Evolutionary conservation across 129 eudicot species (phyloP), one percentile per base, ranked within the genome.

Genomic region (Flaveria sonorensis): DNA sequence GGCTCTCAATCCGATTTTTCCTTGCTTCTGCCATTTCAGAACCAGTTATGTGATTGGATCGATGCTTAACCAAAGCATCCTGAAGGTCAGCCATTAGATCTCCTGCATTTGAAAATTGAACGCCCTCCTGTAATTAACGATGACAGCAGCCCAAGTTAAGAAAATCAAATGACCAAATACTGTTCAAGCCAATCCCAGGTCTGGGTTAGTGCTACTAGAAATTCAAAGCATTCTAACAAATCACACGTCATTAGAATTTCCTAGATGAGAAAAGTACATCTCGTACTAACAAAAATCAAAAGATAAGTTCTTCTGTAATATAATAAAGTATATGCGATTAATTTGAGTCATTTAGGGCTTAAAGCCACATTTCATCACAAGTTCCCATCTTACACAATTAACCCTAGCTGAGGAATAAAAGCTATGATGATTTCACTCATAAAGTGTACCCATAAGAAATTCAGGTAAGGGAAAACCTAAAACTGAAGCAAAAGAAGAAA

Each of bases 51-150:
- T 86, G 89, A 81, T 57, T 85, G 1, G 86, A 77, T 51, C 89
- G 88, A 51, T 91, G 96, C 81, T 74, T 69, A 11, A 67, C 73
- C 68, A 95, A 62, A 18, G 99, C 96, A 80, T 86, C 92, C 87
- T 95, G 92, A 74, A 95, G 90, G 69, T 91, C 97, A 80, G 83
- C 62, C 87, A 95, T 83, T 76, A 95, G 74, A 77, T 89, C 93
- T 56, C 86, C 83, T 39, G 87, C 86, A 81, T 78, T 84, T 36
- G 87, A 81, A 39, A 74, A 55, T 19, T 71, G 83, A 66, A 60
- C 12, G 47, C 76, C 80, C 40, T 82, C 84, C 96, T 94, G 92
- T 50, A 56, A 60, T 59, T 48, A 12, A 14, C 53, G 56, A 64
- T 20, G 40, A 51, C 67, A 19, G 14, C 21, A 72, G 70, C 60